Percentiles rank a stretch among this genome's conserved stretches.
Evolutionary conservation across 1,139 yeast genomes (phyloP).

Genomic region (Lizanozyma gosingica): DNA sequence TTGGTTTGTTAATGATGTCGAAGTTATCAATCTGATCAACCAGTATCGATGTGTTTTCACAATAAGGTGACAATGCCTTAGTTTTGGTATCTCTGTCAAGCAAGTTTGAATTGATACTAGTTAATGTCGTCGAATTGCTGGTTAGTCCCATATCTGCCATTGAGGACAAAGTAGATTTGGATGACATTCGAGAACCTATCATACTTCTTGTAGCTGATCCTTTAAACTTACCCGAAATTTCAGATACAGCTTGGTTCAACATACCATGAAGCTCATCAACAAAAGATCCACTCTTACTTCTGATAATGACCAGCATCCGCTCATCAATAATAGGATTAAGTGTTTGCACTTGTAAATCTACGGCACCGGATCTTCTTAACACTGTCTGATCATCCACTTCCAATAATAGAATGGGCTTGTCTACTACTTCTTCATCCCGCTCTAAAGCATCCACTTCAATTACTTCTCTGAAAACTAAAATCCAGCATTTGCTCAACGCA

Average conservation of each 20-base stretch:
- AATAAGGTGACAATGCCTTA: background rate
- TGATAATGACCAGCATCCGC: constrained; percentile 22
- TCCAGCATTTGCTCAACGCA: constrained; percentile 26
- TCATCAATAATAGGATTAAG: constrained; percentile 23
- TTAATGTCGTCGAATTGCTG: constrained; percentile 27
- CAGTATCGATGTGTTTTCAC: background rate
- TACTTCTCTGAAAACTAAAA: constrained; percentile 35
- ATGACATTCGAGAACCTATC: constrained; percentile 6
- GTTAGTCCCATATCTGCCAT: constrained; percentile 13
- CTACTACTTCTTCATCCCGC: constrained; percentile 20
- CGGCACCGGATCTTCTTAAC: constrained; percentile 28
- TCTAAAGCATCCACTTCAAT: constrained; percentile 10
- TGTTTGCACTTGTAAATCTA: constrained; percentile 31
- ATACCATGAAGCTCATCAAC: background rate
- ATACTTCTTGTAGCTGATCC: constrained; percentile 14
- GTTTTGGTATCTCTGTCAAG: background rate
- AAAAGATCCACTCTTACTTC: constrained; percentile 22
- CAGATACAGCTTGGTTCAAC: background rate
- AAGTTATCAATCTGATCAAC: background rate
- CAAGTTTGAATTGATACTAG: constrained; percentile 21
- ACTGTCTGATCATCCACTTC: constrained; percentile 15
- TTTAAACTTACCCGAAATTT: constrained; percentile 5
- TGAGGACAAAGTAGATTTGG: background rate
- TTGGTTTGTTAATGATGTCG: constrained; percentile 7
- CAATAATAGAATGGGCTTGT: constrained; percentile 29